Base-by-base conservation (phyloP, 257 asterid genomes). In the Anisodus tanguticus region DNA sequence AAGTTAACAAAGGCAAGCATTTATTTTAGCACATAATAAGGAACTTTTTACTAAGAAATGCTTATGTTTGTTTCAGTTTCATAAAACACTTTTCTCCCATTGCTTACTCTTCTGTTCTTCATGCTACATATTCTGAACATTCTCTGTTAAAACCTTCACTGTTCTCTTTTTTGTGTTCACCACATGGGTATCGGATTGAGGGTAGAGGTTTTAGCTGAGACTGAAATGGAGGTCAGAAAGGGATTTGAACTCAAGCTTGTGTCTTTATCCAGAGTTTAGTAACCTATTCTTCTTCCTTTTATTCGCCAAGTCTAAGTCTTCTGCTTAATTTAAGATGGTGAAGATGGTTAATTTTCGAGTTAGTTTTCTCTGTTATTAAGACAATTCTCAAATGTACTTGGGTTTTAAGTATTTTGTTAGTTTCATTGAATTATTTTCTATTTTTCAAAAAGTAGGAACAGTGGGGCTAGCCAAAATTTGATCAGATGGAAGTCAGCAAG, bases 1-100 rank as follows among this genome's bases (percentile, higher is more conserved):
- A 95, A 89, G 97, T 94, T 85, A 97, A 97, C 89, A 97, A 90
- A 90, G 99, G 99, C 93, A 77, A 49, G 89, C 68, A 59, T 55
- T 79, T 64, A 1, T 31, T 31, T 31, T 47, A 76, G 45, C 63
- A 17, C 64, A 22, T 51, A 51, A 0, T 76, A 49, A 49, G 41
- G 47, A 51, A 22, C 63, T 76, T 76, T 51, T 51, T 12, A 49
- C 43, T 49, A 26, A 49, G 63, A 76, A 47, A 41, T 72, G 80
- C 60, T 72, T 5, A 2, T 19, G 60, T 47, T 51, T 72, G 37
- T 49, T 72, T 72, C 59, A 72, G 60, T 47, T 72, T 72, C 80
- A 9, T 47, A 72, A 12, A 19, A 2, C 19, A 72, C 80, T 41
- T 45, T 31, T 31, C 17, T 72, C 39, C 39, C 39, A 45, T 43